These are phyloP conservation scores for Termitomyces sp. DNA, from an alignment of 768 basidiomycete species.

Conservation along the genomic window DNA sequence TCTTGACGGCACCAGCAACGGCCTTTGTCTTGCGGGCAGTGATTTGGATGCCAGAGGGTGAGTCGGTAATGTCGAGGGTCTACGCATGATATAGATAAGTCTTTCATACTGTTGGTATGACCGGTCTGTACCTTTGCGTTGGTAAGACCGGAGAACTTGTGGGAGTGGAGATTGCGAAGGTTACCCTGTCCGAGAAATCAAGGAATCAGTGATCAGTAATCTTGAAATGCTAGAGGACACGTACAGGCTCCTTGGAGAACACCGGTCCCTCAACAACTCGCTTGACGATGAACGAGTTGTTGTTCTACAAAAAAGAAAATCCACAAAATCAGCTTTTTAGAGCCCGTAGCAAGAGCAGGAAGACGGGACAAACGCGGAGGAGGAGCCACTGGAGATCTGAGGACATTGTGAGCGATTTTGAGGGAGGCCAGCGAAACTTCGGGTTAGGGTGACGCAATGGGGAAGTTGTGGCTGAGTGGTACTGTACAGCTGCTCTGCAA, in stretches of 20 bases:
- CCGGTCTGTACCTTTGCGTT: constrained; percentile 61
- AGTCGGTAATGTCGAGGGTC: constrained; percentile 61
- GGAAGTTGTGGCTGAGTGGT: constrained; percentile 28
- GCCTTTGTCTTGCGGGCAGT: constrained; percentile 61
- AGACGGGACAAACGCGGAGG: constrained; percentile 57
- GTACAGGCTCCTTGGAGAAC: constrained; percentile 81
- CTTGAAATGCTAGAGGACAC: constrained; percentile 18
- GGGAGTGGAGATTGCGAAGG: constrained; percentile 83
- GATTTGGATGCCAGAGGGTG: constrained; percentile 52
- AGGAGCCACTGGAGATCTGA: constrained; percentile 93
- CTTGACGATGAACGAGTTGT: constrained; percentile 86
- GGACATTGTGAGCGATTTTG: constrained; percentile 56
- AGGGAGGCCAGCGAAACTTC: constrained; percentile 7
- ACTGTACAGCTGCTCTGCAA: constrained; percentile 29
- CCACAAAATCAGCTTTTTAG: neutral
- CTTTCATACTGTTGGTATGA: neutral
- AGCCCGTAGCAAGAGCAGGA: neutral
- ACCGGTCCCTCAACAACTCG: constrained; percentile 62
- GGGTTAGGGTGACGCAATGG: constrained; percentile 15
- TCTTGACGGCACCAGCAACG: constrained; percentile 41
- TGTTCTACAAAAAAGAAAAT: constrained; percentile 41
- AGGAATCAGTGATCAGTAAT: neutral
- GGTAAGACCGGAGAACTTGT: constrained; percentile 86
- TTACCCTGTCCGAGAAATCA: constrained; percentile 52
- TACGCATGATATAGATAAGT: constrained; percentile 20